Evolutionary conservation across 306 rosid species (phyloP).

Genomic region (Malus sieversii): DNA sequence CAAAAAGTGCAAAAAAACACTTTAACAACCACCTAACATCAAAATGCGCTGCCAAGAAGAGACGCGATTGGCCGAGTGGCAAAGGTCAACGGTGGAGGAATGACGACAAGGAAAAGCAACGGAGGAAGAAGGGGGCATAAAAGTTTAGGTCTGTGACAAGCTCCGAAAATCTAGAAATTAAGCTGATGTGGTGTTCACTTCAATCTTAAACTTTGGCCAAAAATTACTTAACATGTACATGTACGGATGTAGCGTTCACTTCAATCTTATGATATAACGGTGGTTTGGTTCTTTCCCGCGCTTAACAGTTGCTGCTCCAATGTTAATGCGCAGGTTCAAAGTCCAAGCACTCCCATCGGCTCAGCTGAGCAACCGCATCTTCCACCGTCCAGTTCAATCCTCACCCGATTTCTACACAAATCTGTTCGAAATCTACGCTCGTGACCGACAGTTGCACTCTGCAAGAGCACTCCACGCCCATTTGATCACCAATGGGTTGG

Average conservation of each 20-base stretch:
- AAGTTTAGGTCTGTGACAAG: too few species aligned
- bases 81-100: too few species aligned
- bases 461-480: conserved; percentile 73
- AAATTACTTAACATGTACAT: background rate
- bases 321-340: conserved; percentile 13
- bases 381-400: conserved; percentile 25
- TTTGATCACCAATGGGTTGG: conserved; percentile 47
- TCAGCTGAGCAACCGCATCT: conserved; percentile 12
- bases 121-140: too few species aligned
- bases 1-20: too few species aligned
- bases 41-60: too few species aligned
- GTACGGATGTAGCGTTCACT: background rate
- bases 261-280: background rate
- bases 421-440: conserved; percentile 35
- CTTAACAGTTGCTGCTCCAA: background rate
- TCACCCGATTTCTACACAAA: conserved; percentile 32
- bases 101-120: too few species aligned
- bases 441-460: conserved; percentile 31
- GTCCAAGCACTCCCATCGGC: background rate
- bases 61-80: too few species aligned
- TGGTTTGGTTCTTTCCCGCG: background rate
- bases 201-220: background rate
- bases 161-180: too few species aligned
- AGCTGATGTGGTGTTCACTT: background rate
- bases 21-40: too few species aligned